Conservation (phyloP, 2,329 filamentous ascomycete genomes). For the Microcyclospora tardicrescens region DNA sequence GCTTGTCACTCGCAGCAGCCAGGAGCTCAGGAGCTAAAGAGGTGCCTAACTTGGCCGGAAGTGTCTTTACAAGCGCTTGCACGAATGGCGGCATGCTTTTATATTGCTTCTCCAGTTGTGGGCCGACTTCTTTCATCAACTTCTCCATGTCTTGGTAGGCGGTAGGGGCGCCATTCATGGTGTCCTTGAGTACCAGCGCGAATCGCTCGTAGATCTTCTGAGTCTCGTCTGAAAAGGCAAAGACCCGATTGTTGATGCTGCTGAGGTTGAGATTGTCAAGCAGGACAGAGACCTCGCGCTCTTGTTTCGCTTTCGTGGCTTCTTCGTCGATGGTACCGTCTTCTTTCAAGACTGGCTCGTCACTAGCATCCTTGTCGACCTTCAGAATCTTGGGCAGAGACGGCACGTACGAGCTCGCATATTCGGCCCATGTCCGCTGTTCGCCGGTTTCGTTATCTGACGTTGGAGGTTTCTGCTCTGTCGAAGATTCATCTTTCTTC, state of each 20-base stretch:
- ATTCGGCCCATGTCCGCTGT: conserved; percentile 19
- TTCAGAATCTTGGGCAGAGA: conserved; percentile 8
- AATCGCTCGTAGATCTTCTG: conserved; percentile 72
- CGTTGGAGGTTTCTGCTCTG: not conserved
- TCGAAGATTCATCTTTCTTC: conserved; percentile 2
- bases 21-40: conserved; percentile 69
- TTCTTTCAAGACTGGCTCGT: conserved; percentile 24
- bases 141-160: conserved; percentile 81
- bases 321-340: conserved; percentile 26
- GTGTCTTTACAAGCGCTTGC: conserved; percentile 71
- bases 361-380: conserved; percentile 21
- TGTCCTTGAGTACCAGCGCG: conserved; percentile 80
- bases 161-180: conserved; percentile 83
- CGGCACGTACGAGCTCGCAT: conserved; percentile 15
- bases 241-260: conserved; percentile 72
- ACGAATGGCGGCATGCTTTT: conserved; percentile 61
- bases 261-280: conserved; percentile 76
- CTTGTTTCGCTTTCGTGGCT: conserved; percentile 39
- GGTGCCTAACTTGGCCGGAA: conserved; percentile 69
- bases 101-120: conserved; percentile 51
- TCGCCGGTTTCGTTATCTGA: conserved; percentile 1
- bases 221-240: conserved; percentile 73
- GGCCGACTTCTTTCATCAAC: conserved; percentile 49
- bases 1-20: conserved; percentile 64
- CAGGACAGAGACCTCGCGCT: conserved; percentile 61